Conservation (phyloP, 106 monocot species). For the Dendrobium huoshanense region DNA sequence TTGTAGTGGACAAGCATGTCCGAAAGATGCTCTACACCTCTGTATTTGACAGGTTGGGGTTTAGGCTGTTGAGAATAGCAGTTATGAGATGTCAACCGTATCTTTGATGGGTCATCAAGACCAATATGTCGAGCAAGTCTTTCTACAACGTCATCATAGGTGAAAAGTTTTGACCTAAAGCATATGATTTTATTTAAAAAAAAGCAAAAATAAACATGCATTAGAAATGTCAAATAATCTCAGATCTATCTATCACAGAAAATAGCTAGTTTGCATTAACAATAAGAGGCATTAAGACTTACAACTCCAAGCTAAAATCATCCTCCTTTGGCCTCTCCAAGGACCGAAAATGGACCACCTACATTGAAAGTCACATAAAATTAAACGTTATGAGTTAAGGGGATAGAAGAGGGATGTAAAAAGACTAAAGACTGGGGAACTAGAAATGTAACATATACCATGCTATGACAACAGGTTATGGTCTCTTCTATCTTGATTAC, state of each 20-base stretch:
- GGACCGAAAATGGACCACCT: conserved; percentile 95
- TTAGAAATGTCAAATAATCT: background rate
- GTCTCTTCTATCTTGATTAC: too few species aligned
- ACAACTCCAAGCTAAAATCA: conserved; percentile 93
- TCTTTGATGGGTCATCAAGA: conserved; percentile 84
- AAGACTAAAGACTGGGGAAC: background rate
- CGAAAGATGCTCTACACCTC: conserved; percentile 80
- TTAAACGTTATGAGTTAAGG: background rate
- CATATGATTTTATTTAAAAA: background rate
- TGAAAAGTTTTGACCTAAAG: conserved; percentile 75
- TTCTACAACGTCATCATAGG: conserved; percentile 97
- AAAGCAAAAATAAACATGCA: background rate
- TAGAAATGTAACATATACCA: background rate
- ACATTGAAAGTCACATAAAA: conserved; percentile 9
- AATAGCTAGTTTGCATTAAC: background rate
- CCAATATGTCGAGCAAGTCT: conserved; percentile 79
- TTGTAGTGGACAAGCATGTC: conserved; percentile 98
- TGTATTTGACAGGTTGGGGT: conserved; percentile 93
- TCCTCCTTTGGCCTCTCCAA: conserved; percentile 97
- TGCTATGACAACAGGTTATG: too few species aligned
- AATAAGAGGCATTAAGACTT: conserved; percentile 22
- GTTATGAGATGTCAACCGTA: conserved; percentile 93
- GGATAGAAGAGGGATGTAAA: background rate
- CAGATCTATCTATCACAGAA: background rate
- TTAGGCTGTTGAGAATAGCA: conserved; percentile 99